phyloP scores from a whole-genome alignment of 345 rosid species.

The Garcia nutans region DNA sequence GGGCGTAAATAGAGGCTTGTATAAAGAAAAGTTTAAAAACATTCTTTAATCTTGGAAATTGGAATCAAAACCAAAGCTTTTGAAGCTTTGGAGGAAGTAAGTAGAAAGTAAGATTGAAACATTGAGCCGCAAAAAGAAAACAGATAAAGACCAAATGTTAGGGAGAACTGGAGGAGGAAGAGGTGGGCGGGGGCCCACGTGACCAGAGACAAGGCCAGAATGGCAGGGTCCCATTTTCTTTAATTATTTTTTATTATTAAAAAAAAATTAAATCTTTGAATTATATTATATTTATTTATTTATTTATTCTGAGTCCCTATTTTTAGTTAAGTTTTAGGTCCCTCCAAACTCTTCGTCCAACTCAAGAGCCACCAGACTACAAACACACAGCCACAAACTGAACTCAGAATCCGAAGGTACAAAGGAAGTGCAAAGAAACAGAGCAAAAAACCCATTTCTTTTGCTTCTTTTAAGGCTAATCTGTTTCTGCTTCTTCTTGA shows the following conservation, averaged over 20 bases:
- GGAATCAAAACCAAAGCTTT: too few species aligned
- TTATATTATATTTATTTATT: too few species aligned
- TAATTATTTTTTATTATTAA: not conserved
- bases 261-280: not conserved
- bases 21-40: too few species aligned
- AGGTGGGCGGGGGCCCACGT: conserved; percentile 18
- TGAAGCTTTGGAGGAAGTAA: not conserved
- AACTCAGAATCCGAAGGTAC: conserved; percentile 19
- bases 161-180: not conserved
- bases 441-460: conserved; percentile 8
- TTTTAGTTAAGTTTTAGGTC: conserved; percentile 16
- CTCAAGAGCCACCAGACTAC: conserved; percentile 39
- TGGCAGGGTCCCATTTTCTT: conserved; percentile 8
- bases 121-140: conserved; percentile 23
- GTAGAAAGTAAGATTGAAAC: not conserved
- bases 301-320: not conserved
- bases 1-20: too few species aligned
- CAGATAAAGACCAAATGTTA: conserved; percentile 8
- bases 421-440: conserved; percentile 4
- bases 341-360: conserved; percentile 46
- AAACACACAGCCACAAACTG: conserved; percentile 19
- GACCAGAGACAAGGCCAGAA: conserved; percentile 11
- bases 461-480: conserved; percentile 2
- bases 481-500: not conserved
- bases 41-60: too few species aligned